Conservation (phyloP, 805 yeast genomes). For the Hanseniaspora nectarophila region DNA sequence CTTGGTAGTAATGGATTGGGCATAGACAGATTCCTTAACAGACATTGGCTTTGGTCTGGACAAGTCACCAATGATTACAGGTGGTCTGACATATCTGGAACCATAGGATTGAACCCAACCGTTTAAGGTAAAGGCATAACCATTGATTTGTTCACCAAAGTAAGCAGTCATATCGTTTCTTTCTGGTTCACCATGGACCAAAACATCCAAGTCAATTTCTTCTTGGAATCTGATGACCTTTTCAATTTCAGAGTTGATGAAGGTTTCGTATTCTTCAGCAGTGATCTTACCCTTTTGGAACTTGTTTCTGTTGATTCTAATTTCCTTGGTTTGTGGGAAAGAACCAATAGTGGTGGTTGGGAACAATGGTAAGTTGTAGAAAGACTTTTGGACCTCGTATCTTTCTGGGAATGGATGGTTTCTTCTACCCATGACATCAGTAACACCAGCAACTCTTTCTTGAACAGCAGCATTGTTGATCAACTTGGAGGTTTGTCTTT, state of each 20-base stretch:
- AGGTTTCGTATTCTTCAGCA: constrained; percentile 87
- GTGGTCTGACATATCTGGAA: constrained; percentile 99
- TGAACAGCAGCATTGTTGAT: constrained; percentile 88
- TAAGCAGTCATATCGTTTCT: constrained; percentile 99
- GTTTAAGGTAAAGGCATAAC: constrained; percentile 95
- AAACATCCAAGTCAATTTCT: constrained; percentile 94
- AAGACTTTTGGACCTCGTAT: constrained; percentile 72
- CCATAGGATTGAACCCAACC: constrained; percentile 99
- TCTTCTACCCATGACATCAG: constrained; percentile 71
- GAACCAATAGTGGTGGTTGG: constrained; percentile 99
- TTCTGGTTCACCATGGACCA: constrained; percentile 99
- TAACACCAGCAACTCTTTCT: constrained; percentile 68
- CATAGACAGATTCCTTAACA: constrained; percentile 97
- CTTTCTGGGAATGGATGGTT: constrained; percentile 75
- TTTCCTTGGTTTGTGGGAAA: constrained; percentile 99
- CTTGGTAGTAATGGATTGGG: constrained; percentile 88
- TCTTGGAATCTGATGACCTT: constrained; percentile 97
- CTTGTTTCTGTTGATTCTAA: constrained; percentile 96
- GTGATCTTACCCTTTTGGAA: constrained; percentile 93
- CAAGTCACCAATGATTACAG: constrained; percentile 96
- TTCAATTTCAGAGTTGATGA: constrained; percentile 94
- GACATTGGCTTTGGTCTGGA: constrained; percentile 98
- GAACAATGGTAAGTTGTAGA: constrained; percentile 92
- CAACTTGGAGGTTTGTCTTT: constrained; percentile 76
- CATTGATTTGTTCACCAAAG: constrained; percentile 97